Base-by-base conservation (phyloP, 371 early-diverging fungal species). In the Dinochytrium kinnereticum region DNA sequence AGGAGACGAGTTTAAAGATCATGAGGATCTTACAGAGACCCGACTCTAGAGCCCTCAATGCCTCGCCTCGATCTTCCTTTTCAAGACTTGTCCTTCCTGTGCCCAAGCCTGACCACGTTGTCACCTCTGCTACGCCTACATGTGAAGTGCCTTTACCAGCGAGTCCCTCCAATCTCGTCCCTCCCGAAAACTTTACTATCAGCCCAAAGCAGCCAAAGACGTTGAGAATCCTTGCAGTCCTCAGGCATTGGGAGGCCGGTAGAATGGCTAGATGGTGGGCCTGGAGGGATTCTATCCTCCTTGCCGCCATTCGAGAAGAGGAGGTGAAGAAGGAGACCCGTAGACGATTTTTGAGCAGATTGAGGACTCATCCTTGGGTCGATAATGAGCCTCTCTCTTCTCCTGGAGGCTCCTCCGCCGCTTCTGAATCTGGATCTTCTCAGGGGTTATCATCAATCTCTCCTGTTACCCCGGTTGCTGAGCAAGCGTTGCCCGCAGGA, bases 211-310 rank as follows among this genome's bases (percentile, higher is more conserved):
- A 61, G 36, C 61, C 61, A 3, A 31, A 37, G 15, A 61, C 61
- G 3, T 24, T 61, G 24, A 30, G 61, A 7, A 37, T 61, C 10
- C 61, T 61, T 5, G 61, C 61, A 5, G 36, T 61, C 36, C 26
- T 61, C 7, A 30, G 61, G 3, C 61, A 61, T 24, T 61, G 61
- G 61, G 61, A 61, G 36, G 61, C 34, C 30, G 61, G 36, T 33
- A 3, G 61, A 19, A 61, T 61, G 61, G 61, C 61, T 5, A 30
- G 61, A 24, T 61, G 61, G 61, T 61, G 61, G 61, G 61, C 61
- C 3, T 61, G 61, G 61, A 30, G 61, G 2, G 61, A 61, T 26
- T 5, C 31, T 2, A 36, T 61, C 7, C 36, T 61, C 19, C 5
- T 34, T 3, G 61, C 61, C 17, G 61, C 61, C 28, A 61, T 34